Evolutionary conservation across 192 early-diverging fungal genomes (phyloP).

Genomic region (Rhizophagus sp.): DNA sequence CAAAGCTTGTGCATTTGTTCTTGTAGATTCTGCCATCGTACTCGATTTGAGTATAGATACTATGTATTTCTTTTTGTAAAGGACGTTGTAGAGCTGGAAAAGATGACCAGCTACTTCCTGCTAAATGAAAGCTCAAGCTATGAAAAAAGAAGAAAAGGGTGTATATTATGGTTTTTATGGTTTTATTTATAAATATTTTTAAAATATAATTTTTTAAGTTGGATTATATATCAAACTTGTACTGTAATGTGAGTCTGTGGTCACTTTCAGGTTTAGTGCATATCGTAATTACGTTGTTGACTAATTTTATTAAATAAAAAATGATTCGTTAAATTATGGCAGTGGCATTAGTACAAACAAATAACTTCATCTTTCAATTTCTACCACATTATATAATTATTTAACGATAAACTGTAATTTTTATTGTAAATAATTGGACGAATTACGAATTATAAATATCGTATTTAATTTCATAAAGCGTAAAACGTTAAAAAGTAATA

Average conservation of each 20-base stretch:
- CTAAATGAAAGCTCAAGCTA: not conserved
- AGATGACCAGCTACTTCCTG: not conserved
- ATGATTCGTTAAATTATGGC: not conserved
- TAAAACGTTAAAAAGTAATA: too few relatives aligned
- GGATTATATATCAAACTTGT: too few relatives aligned
- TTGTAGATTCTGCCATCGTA: not conserved
- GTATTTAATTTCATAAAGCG: too few relatives aligned
- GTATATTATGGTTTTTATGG: too few relatives aligned
- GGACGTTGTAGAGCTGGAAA: not conserved
- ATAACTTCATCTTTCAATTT: not conserved
- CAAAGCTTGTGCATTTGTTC: not conserved
- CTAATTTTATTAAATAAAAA: not conserved
- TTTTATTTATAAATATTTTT: not conserved
- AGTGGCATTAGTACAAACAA: not conserved
- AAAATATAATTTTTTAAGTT: not conserved
- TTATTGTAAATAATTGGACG: too few relatives aligned
- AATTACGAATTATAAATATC: too few relatives aligned
- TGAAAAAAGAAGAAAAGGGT: not conserved
- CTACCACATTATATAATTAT: too few relatives aligned
- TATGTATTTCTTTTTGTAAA: not conserved
- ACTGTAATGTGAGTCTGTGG: too few relatives aligned
- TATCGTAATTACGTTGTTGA: not conserved
- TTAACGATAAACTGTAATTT: too few relatives aligned
- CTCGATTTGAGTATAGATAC: not conserved
- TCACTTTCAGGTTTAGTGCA: not conserved